Evolutionary conservation across 306 rosid genomes (phyloP).

Genomic region (Begonia loranthoides): DNA sequence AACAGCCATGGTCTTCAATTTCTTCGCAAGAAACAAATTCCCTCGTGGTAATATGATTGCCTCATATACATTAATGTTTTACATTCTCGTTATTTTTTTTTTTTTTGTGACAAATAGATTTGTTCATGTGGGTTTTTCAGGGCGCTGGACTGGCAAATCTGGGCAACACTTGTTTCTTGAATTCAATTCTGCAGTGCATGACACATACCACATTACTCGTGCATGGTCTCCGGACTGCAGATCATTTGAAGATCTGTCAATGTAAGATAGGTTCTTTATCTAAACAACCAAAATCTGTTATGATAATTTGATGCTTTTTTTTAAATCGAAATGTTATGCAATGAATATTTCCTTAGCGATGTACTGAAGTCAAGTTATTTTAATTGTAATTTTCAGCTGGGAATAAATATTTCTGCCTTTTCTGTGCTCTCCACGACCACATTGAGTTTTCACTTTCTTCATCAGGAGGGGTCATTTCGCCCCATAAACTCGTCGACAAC

Average conservation of each 20-base stretch:
- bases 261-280: too few relatives aligned
- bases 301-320: too few relatives aligned
- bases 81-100: neutral
- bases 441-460: slow-evolving; percentile 31
- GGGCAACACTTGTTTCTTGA: slow-evolving; percentile 79
- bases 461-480: slow-evolving; percentile 37
- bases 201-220: slow-evolving; percentile 79
- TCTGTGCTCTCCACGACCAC: slow-evolving; percentile 48
- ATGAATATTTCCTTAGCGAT: too few relatives aligned
- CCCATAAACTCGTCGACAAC: slow-evolving; percentile 42
- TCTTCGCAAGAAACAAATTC: slow-evolving; percentile 12
- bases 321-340: too few relatives aligned
- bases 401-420: slow-evolving; percentile 43
- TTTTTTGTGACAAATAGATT: slow-evolving; percentile 5
- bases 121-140: slow-evolving; percentile 23
- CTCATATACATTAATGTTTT: too few relatives aligned
- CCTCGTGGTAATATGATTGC: slow-evolving; percentile 25
- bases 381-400: slow-evolving; percentile 32
- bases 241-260: slow-evolving; percentile 14
- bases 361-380: too few relatives aligned
- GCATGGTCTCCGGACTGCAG: slow-evolving; percentile 33
- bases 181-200: slow-evolving; percentile 72
- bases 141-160: slow-evolving; percentile 78
- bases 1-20: slow-evolving; percentile 9
- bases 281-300: too few relatives aligned